These are phyloP conservation scores for Globisporangium radiosum DNA, from an alignment of 352 stramenopile genomes.

Conservation along the genomic window DNA sequence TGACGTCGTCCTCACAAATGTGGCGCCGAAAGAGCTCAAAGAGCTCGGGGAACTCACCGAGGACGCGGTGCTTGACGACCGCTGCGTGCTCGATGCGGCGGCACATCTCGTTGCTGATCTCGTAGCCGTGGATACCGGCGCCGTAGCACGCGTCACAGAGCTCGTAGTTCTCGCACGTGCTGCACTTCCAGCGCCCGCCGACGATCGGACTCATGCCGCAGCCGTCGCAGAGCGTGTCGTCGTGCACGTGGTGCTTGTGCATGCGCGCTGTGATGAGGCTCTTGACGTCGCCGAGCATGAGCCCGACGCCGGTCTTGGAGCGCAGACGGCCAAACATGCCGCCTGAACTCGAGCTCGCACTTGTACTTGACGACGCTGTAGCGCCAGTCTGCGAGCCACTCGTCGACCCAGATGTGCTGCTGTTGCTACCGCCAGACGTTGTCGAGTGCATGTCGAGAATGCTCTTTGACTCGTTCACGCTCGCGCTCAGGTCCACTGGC, in stretches of 20 bases:
- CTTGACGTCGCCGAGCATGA: conserved; percentile 60
- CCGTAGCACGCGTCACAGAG: conserved; percentile 69
- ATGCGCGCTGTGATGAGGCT: conserved; percentile 37
- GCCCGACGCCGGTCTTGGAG: conserved; percentile 32
- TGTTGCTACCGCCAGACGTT: background rate
- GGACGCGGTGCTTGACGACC: conserved; percentile 37
- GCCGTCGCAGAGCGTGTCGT: conserved; percentile 73
- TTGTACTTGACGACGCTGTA: conserved; percentile 9
- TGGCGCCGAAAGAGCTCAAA: conserved; percentile 63
- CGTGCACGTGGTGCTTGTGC: conserved; percentile 64
- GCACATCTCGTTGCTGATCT: conserved; percentile 67
- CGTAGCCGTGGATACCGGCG: conserved; percentile 57
- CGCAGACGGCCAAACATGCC: conserved; percentile 48
- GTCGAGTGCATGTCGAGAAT: conserved; percentile 29
- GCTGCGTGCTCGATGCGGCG: conserved; percentile 52
- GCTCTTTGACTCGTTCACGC: conserved; percentile 46
- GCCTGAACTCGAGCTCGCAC: background rate
- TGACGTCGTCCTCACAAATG: conserved; percentile 63
- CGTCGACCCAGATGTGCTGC: background rate
- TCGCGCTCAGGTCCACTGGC: conserved; percentile 52
- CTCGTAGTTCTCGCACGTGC: conserved; percentile 59
- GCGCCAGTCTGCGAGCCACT: background rate
- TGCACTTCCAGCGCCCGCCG: conserved; percentile 71
- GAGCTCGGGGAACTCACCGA: conserved; percentile 56
- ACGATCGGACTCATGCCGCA: conserved; percentile 76